Conservation (phyloP, 805 yeast genomes). For the Zygotorulaspora florentina region DNA sequence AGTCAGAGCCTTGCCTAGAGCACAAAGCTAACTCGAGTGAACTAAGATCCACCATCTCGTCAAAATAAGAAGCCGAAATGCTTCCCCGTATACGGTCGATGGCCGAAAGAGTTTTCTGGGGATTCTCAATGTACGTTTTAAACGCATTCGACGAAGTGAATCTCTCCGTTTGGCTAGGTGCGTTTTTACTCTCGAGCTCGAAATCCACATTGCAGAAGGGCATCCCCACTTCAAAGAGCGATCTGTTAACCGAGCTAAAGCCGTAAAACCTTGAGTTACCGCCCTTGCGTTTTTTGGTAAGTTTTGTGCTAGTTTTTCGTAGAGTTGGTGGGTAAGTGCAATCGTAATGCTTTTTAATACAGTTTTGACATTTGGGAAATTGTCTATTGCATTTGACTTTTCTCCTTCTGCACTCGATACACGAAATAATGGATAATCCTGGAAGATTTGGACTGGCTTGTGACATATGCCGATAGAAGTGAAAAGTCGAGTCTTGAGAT, state of each 20-base stretch:
- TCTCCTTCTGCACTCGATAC: constrained; percentile 19
- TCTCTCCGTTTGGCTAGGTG: constrained; percentile 4
- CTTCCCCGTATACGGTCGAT: constrained; percentile 5
- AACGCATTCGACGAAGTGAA: constrained; percentile 7
- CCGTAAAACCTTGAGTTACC: constrained; percentile 14
- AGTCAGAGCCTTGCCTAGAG: constrained; percentile 5
- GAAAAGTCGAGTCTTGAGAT: background rate
- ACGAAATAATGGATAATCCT: constrained; percentile 20
- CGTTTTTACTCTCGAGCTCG: constrained; percentile 12
- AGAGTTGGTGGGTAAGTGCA: constrained; percentile 12
- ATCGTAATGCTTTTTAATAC: constrained; percentile 10
- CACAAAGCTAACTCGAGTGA: constrained; percentile 4
- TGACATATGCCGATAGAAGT: constrained; percentile 4
- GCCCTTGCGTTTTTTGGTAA: constrained; percentile 10
- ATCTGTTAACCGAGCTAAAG: constrained; percentile 13
- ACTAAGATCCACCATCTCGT: constrained; percentile 7
- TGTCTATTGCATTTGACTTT: constrained; percentile 13
- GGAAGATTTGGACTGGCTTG: constrained; percentile 14
- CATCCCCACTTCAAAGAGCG: constrained; percentile 15
- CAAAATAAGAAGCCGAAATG: constrained; percentile 7
- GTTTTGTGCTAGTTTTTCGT: constrained; percentile 13
- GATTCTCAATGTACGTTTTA: constrained; percentile 8
- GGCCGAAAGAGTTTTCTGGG: constrained; percentile 2
- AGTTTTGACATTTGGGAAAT: constrained; percentile 10
- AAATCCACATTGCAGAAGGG: constrained; percentile 15